Evolutionary conservation across 768 basidiomycete genomes (phyloP).

Genomic region (Aureoboletus auriporus): DNA sequence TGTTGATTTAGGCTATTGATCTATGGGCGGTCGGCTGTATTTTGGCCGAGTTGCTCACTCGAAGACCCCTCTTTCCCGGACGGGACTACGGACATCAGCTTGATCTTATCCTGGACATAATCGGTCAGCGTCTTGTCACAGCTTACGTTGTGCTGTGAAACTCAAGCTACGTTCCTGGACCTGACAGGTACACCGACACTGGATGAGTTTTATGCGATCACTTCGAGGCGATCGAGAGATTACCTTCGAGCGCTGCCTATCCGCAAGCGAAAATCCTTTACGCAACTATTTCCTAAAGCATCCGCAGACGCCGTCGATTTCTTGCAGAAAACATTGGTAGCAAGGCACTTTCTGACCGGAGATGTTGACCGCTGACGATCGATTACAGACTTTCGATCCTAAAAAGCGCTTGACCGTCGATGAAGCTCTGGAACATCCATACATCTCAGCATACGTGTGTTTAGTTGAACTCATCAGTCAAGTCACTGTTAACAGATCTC

Average conservation of each 20-base stretch:
- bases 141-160: slow-evolving; percentile 13
- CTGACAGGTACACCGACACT: slow-evolving; percentile 69
- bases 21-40: slow-evolving; percentile 75
- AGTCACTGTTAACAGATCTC: slow-evolving; percentile 1
- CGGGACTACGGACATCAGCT: slow-evolving; percentile 87
- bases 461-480: not conserved
- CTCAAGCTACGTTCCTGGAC: slow-evolving; percentile 12
- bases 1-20: slow-evolving; percentile 51
- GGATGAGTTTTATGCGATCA: slow-evolving; percentile 90
- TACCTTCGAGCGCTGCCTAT: slow-evolving; percentile 87
- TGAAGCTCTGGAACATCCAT: slow-evolving; percentile 79
- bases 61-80: slow-evolving; percentile 83
- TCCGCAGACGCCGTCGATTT: slow-evolving; percentile 71
- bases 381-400: slow-evolving; percentile 73
- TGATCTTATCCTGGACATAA: slow-evolving; percentile 82
- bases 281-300: slow-evolving; percentile 73
- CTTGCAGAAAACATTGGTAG: slow-evolving; percentile 64
- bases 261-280: slow-evolving; percentile 68
- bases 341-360: slow-evolving; percentile 23
- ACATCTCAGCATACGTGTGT: slow-evolving; percentile 71
- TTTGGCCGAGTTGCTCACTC: slow-evolving; percentile 77
- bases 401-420: slow-evolving; percentile 82
- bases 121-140: slow-evolving; percentile 41
- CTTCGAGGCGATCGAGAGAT: slow-evolving; percentile 77
- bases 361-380: not conserved